Base-by-base conservation (phyloP, 1,284 basidiomycete genomes). In the Exobasidium rhododendri region DNA sequence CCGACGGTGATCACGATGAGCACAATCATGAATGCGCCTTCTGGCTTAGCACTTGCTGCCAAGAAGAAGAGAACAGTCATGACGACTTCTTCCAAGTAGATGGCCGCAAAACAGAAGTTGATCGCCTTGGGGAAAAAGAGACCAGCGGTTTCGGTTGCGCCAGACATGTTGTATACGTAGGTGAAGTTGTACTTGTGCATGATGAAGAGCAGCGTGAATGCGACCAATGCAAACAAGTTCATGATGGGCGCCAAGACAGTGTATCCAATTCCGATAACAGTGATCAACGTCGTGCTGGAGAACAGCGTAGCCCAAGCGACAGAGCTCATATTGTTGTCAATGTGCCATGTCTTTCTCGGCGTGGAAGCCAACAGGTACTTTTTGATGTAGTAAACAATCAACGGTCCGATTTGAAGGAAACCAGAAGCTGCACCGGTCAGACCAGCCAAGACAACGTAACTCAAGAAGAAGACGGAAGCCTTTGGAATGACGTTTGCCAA, bases 101-200 rank as follows among this genome's bases (percentile, higher is more conserved):
- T 68, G 3, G 92, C 94, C n/a, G 92, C 90, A 72, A 97, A 97
- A 46, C 94, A 79, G 75, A 97, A 94, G 58, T 89, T 86, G 49
- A 98, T 87, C 1, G 96, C 94, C 81, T 89, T 91, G 50, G 93
- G 93, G 84, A 94, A 97, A 84, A 97, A 97, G 54, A 91, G 81
- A 0, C 94, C 94, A 29, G 92, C 94, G 0, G 94, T 97, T 70
- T 99, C 94, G 56, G 82, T 83, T 2, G 85, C 82, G 0, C 85
- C 81, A 14, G 88, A 86, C 76, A 90, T 88, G 67, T 92, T 89
- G 75, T 76, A 79, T 44, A 88, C 86, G 73, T 78, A 81, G 56
- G 80, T 75, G 73, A 81, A 81, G 49, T 80, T 71, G 71, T 82
- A 82, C 70, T 91, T 91, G 53, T 87, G 76, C 52, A 73, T 69